These are phyloP conservation scores for Chytriomyces hyalinus DNA, from an alignment of 192 early-diverging fungal genomes.

Conservation along the genomic window DNA sequence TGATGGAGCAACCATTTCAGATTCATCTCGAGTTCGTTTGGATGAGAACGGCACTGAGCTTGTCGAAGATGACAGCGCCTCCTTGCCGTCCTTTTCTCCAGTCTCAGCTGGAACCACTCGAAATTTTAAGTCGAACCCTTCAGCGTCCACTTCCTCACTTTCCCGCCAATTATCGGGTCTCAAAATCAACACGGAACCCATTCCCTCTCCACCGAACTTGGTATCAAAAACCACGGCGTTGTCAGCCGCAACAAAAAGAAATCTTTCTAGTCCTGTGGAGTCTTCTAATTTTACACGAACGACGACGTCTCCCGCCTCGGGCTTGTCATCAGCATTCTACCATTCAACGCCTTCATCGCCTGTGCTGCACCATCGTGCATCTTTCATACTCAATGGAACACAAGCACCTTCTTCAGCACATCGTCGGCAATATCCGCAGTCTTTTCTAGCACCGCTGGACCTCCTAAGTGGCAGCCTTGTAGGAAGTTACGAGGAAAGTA, in stretches of 20 bases:
- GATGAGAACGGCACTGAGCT: slow-evolving; percentile 22
- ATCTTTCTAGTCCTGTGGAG: too few relatives aligned
- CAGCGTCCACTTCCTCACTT: background rate
- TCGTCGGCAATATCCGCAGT: background rate
- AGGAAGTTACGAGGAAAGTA: slow-evolving; percentile 71
- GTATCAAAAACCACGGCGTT: too few relatives aligned
- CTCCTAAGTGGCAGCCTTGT: slow-evolving; percentile 35
- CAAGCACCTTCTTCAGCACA: background rate
- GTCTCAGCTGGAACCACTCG: background rate
- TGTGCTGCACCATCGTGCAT: too few relatives aligned
- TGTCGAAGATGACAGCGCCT: background rate
- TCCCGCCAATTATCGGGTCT: background rate
- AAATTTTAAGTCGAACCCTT: background rate
- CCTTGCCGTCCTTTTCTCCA: background rate
- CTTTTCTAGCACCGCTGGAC: background rate
- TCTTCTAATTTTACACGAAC: too few relatives aligned
- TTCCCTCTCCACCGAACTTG: background rate
- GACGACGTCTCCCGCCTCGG: too few relatives aligned
- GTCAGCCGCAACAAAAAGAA: too few relatives aligned
- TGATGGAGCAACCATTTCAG: background rate
- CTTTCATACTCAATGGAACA: background rate
- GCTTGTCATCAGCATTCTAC: too few relatives aligned
- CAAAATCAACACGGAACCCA: background rate
- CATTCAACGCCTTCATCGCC: too few relatives aligned
- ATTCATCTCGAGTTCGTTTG: slow-evolving; percentile 18